These are phyloP conservation scores for Venturia nashicola DNA, from an alignment of 2,329 filamentous ascomycete genomes.

Conservation along the genomic window DNA sequence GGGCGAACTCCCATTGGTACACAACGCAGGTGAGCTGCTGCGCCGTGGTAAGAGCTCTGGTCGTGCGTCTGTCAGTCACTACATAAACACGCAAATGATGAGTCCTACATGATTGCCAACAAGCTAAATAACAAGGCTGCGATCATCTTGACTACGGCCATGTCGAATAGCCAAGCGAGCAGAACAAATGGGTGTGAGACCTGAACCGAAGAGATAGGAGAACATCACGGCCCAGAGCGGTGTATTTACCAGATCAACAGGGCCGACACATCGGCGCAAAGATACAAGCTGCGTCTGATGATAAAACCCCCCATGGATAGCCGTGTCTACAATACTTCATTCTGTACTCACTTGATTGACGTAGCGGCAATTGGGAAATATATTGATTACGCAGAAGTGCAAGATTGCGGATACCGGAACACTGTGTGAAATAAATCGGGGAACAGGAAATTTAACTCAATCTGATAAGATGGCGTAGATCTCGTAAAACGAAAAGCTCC, in stretches of 20 bases:
- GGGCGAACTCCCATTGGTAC: not conserved
- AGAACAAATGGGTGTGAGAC: not conserved
- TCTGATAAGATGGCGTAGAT: too few relatives aligned
- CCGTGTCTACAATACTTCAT: not conserved
- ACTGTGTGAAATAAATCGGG: not conserved
- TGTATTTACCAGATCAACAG: not conserved
- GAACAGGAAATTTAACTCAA: not conserved
- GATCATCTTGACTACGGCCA: not conserved
- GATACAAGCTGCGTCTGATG: not conserved
- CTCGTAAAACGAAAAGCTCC: not conserved
- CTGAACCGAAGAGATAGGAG: not conserved
- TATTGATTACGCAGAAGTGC: not conserved
- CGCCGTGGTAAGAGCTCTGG: not conserved
- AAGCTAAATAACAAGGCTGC: not conserved
- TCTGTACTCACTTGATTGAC: not conserved
- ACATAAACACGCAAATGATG: not conserved
- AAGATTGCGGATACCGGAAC: not conserved
- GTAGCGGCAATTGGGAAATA: not conserved
- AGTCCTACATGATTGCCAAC: not conserved
- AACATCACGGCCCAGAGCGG: not conserved
- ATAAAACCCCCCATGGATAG: not conserved
- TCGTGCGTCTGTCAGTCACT: not conserved
- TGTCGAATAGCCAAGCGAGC: not conserved
- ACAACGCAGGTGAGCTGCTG: not conserved
- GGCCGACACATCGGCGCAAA: not conserved